Conservation (phyloP, 805 yeast genomes). For the Candida wancherniae region DNA sequence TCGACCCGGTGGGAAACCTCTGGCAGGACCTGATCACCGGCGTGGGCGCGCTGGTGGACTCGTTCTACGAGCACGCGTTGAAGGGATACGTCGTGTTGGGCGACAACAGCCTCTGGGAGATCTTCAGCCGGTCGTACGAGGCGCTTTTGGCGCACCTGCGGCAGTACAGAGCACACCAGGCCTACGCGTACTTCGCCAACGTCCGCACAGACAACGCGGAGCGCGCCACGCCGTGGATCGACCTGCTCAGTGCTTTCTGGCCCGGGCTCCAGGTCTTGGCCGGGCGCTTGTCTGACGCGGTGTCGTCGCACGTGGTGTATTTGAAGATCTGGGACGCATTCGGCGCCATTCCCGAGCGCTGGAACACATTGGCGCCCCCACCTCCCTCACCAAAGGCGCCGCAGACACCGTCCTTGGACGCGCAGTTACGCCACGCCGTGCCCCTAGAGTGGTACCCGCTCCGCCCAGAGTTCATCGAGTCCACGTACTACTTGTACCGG, state of each 20-base stretch:
- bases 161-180: conserved; percentile 8
- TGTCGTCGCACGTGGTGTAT: conserved; percentile 54
- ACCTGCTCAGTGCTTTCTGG: conserved; percentile 82
- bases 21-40: conserved; percentile 67
- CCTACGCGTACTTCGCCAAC: conserved; percentile 47
- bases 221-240: conserved; percentile 65
- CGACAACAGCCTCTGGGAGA: conserved; percentile 61
- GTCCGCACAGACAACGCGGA: conserved; percentile 52
- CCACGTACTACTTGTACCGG: conserved; percentile 74
- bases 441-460: conserved; percentile 86
- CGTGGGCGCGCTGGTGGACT: conserved; percentile 87
- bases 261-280: conserved; percentile 78
- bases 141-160: conserved; percentile 48
- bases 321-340: conserved; percentile 75
- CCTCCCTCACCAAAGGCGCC: neutral
- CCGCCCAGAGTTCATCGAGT: conserved; percentile 88
- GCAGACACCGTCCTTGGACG: neutral
- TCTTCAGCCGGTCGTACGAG: conserved; percentile 45
- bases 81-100: conserved; percentile 67
- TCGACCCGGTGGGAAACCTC: conserved; percentile 52
- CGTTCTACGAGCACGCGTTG: conserved; percentile 83
- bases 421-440: conserved; percentile 25
- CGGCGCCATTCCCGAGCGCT: conserved; percentile 84
- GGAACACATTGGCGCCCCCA: conserved; percentile 41
- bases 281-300: conserved; percentile 69